Evolutionary conservation across 352 stramenopile species (phyloP).

Genomic region (Lagenidium sp.): DNA sequence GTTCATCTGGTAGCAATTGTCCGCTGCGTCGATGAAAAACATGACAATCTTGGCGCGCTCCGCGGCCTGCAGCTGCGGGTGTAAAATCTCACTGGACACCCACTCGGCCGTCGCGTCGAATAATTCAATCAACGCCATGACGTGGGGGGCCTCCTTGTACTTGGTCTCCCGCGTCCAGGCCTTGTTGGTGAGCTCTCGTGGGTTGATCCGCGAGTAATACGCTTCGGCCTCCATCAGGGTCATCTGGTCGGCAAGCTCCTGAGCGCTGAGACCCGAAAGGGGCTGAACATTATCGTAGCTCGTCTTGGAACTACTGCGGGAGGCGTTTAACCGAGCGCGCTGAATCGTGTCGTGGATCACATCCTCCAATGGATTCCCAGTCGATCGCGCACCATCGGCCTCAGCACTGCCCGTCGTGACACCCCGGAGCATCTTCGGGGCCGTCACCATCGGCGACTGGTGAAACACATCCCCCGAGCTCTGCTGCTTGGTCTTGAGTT

Average conservation of each 20-base stretch:
- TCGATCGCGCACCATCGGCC: neutral
- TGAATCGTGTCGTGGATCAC: constrained; percentile 71
- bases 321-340: constrained; percentile 38
- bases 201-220: constrained; percentile 59
- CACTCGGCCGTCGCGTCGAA: constrained; percentile 81
- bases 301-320: constrained; percentile 50
- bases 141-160: constrained; percentile 65
- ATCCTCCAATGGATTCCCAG: constrained; percentile 24
- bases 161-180: constrained; percentile 79
- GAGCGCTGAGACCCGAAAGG: constrained; percentile 41
- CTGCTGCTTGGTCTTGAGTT: constrained; percentile 40
- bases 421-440: constrained; percentile 52
- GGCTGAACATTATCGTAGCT: constrained; percentile 79
- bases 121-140: constrained; percentile 79
- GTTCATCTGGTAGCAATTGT: constrained; percentile 80
- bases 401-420: constrained; percentile 55
- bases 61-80: constrained; percentile 71
- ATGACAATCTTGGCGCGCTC: constrained; percentile 78
- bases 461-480: constrained; percentile 42
- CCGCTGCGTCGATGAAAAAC: constrained; percentile 77
- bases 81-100: constrained; percentile 84
- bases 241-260: constrained; percentile 74
- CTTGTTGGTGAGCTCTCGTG: constrained; percentile 81
- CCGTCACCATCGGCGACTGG: constrained; percentile 17
- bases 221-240: constrained; percentile 74